Percentiles rank a stretch among this genome's conserved stretches.
These are phyloP conservation scores for Schwanniomyces occidentalis DNA, from an alignment of 805 yeast species.

Conservation along the genomic window DNA sequence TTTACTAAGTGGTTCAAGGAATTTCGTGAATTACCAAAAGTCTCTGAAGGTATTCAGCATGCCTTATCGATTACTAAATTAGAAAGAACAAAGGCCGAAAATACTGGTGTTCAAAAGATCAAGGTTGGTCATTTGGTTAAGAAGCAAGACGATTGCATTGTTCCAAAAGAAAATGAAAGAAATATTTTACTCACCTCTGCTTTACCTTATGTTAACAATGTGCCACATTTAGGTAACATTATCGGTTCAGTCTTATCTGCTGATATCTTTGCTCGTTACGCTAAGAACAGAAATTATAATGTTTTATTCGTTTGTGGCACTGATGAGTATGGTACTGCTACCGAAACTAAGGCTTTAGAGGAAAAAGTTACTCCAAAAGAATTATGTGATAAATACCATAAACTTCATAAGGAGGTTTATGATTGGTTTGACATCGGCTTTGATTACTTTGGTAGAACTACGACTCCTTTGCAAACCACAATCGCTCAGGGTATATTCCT, in stretches of 20 bases:
- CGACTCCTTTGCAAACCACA: constrained; percentile 87
- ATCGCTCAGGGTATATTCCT: constrained; percentile 92
- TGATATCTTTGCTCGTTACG: constrained; percentile 88
- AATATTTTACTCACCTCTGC: constrained; percentile 94
- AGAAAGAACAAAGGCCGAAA: constrained; percentile 37
- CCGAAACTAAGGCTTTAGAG: constrained; percentile 96
- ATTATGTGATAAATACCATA: constrained; percentile 87
- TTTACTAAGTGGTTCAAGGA: constrained; percentile 41
- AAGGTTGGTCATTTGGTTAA: constrained; percentile 32
- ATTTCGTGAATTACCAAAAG: constrained; percentile 37
- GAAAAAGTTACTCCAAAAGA: constrained; percentile 87
- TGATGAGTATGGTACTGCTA: constrained; percentile 99
- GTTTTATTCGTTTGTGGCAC: constrained; percentile 92
- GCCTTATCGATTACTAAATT: constrained; percentile 50
- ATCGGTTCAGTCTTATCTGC: constrained; percentile 94
- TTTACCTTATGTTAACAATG: constrained; percentile 96
- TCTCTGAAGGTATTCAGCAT: constrained; percentile 44
- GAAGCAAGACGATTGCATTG: constrained; percentile 25
- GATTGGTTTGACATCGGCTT: constrained; percentile 97
- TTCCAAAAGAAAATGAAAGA: constrained; percentile 69
- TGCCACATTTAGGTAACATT: constrained; percentile 97
- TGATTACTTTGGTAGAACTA: constrained; percentile 95
- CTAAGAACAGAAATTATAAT: constrained; percentile 86
- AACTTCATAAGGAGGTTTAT: constrained; percentile 84
- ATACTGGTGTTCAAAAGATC: constrained; percentile 41